Evolutionary conservation across 2,329 filamentous ascomycete species (phyloP).

Genomic region (Elsinoe batatas): DNA sequence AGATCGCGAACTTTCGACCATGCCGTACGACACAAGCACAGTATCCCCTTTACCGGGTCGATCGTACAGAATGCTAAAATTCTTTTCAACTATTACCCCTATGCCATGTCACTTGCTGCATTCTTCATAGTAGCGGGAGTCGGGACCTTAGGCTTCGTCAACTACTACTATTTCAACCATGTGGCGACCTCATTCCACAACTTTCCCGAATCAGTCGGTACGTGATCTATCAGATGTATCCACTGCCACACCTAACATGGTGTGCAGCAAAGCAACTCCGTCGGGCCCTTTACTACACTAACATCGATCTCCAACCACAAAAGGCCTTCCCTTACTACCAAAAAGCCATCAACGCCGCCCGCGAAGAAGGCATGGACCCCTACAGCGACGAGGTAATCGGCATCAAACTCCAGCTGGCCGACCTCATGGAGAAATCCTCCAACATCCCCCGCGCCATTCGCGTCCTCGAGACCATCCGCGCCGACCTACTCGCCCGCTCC

Average conservation of each 20-base stretch:
- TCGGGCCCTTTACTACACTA: slow-evolving; percentile 76
- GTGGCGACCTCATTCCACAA: slow-evolving; percentile 43
- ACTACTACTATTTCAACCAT: slow-evolving; percentile 38
- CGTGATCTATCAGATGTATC: neutral
- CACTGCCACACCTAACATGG: slow-evolving; percentile 31
- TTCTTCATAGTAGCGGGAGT: slow-evolving; percentile 29
- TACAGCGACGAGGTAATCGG: slow-evolving; percentile 88
- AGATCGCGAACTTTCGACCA: neutral
- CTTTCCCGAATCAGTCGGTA: slow-evolving; percentile 47
- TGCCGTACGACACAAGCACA: slow-evolving; percentile 2
- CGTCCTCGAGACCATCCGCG: slow-evolving; percentile 65
- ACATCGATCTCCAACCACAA: slow-evolving; percentile 62
- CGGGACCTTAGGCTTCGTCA: slow-evolving; percentile 34
- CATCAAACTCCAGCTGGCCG: slow-evolving; percentile 71
- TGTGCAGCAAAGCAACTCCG: slow-evolving; percentile 61
- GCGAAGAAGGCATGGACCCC: slow-evolving; percentile 68
- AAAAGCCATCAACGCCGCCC: slow-evolving; percentile 63
- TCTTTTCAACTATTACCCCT: slow-evolving; percentile 31
- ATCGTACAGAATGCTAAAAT: slow-evolving; percentile 20
- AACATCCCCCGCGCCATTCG: slow-evolving; percentile 61
- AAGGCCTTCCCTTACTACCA: slow-evolving; percentile 77
- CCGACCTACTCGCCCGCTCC: slow-evolving; percentile 48
- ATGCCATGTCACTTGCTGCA: slow-evolving; percentile 29
- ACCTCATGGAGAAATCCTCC: slow-evolving; percentile 67
- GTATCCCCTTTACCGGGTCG: slow-evolving; percentile 8